Evolutionary conservation across 2,329 filamentous ascomycete genomes (phyloP).

Genomic region (Aspergillus phoenicis): DNA sequence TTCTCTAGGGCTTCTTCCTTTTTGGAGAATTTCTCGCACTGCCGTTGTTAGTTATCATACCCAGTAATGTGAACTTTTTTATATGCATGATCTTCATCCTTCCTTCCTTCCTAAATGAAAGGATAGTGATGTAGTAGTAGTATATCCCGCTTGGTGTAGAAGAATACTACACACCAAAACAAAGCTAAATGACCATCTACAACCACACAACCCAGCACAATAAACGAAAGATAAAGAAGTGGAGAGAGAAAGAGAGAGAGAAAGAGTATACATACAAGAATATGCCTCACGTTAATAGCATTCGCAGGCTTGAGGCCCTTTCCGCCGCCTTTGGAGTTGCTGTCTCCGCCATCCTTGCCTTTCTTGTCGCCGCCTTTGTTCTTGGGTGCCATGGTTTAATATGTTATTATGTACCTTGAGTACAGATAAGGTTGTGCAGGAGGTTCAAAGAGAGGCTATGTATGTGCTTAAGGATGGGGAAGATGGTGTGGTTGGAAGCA

Average conservation of each 20-base stretch:
- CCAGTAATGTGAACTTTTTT: no score
- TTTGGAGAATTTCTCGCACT: constrained; percentile 66
- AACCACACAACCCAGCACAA: not conserved
- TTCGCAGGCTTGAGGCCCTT: constrained; percentile 59
- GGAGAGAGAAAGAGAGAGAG: constrained; percentile 1
- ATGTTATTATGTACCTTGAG: not conserved
- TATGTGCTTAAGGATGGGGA: not conserved
- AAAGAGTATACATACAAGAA: constrained; percentile 50
- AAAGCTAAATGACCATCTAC: not conserved
- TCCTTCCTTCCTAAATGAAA: no score
- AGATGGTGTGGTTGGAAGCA: not conserved
- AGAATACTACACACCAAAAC: not conserved
- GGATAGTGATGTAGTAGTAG: no score
- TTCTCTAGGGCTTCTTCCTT: constrained; percentile 67
- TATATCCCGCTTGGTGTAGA: no score
- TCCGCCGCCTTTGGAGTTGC: constrained; percentile 14
- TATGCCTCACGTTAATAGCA: constrained; percentile 67
- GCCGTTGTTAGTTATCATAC: not conserved
- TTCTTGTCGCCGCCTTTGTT: constrained; percentile 44
- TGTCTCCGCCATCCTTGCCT: no score
- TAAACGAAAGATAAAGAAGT: not conserved
- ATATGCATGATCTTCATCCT: no score
- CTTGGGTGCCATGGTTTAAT: constrained; percentile 43
- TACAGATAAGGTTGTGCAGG: not conserved
- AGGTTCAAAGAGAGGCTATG: not conserved